Percentiles rank a stretch among this genome's conserved stretches.
phyloP scores from a whole-genome alignment of 305 asterid species.

The Fraxinus angustifolia region DNA sequence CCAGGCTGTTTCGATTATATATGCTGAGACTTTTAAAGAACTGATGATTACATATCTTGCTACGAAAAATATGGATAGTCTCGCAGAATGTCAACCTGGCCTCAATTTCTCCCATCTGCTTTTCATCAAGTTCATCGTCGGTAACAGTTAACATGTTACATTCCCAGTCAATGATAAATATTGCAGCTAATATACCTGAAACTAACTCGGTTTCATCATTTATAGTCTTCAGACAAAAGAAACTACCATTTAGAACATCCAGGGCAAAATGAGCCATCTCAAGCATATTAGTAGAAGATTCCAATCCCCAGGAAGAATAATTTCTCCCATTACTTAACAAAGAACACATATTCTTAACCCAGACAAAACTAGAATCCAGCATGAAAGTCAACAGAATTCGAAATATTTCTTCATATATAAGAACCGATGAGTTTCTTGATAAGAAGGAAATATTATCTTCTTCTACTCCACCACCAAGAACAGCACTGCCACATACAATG shows the following conservation, averaged over 20 bases:
- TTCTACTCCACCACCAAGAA: conserved; percentile 72
- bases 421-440: conserved; percentile 42
- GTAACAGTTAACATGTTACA: conserved; percentile 46
- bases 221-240: conserved; percentile 51
- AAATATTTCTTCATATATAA: conserved; percentile 58
- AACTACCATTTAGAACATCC: conserved; percentile 72
- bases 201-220: conserved; percentile 52
- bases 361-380: conserved; percentile 60
- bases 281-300: conserved; percentile 43
- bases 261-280: conserved; percentile 68
- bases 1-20: conserved; percentile 42
- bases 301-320: conserved; percentile 31
- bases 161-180: conserved; percentile 81
- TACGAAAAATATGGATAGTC: conserved; percentile 49
- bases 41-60: conserved; percentile 47
- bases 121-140: conserved; percentile 45
- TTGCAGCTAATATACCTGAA: conserved; percentile 63
- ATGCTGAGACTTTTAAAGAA: conserved; percentile 40
- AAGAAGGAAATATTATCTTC: conserved; percentile 56
- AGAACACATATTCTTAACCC: conserved; percentile 71
- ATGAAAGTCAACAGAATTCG: conserved; percentile 55
- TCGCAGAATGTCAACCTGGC: conserved; percentile 60
- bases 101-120: conserved; percentile 34
- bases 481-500: conserved; percentile 65
- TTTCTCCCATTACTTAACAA: conserved; percentile 38